Evolutionary conservation across 108 stramenopile species (phyloP).

Genomic region (Aurantiochytrium sp.): DNA sequence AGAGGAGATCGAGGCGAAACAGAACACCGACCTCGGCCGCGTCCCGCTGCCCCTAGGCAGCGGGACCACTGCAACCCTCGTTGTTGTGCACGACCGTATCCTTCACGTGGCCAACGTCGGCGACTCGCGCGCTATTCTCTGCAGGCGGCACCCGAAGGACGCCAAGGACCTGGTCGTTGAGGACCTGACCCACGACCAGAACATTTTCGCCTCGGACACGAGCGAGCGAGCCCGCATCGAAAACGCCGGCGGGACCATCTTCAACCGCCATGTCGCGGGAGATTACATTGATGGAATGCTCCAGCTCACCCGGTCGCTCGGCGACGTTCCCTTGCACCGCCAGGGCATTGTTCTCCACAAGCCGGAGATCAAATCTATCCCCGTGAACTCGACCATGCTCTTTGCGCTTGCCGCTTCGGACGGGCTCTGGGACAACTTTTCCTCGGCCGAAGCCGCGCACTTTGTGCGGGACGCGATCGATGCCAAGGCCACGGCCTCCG

Average conservation of each 20-base stretch:
- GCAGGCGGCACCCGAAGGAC: neutral
- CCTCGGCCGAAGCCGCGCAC: neutral
- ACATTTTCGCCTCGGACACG: neutral
- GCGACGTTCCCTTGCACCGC: conserved; percentile 19
- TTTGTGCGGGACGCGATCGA: neutral
- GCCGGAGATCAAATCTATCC: neutral
- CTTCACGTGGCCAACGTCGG: neutral
- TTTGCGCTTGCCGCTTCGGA: neutral
- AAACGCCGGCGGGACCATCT: neutral
- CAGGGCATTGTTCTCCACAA: neutral
- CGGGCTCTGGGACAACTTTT: conserved; percentile 6
- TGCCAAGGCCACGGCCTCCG: neutral
- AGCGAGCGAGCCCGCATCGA: neutral
- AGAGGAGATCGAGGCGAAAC: neutral
- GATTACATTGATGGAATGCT: conserved; percentile 21
- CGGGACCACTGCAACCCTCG: neutral
- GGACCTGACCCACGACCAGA: conserved; percentile 1
- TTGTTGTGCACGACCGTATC: neutral
- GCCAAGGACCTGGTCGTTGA: neutral
- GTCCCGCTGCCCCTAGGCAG: neutral
- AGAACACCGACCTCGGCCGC: neutral
- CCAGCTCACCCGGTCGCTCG: conserved; percentile 2
- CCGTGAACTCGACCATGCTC: neutral
- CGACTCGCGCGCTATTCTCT: conserved; percentile 9
- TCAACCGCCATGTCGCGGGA: conserved; percentile 2